Percentiles rank a stretch among this genome's conserved stretches.
Evolutionary conservation across 345 rosid species (phyloP).

Genomic region (Salix koriyanagi): DNA sequence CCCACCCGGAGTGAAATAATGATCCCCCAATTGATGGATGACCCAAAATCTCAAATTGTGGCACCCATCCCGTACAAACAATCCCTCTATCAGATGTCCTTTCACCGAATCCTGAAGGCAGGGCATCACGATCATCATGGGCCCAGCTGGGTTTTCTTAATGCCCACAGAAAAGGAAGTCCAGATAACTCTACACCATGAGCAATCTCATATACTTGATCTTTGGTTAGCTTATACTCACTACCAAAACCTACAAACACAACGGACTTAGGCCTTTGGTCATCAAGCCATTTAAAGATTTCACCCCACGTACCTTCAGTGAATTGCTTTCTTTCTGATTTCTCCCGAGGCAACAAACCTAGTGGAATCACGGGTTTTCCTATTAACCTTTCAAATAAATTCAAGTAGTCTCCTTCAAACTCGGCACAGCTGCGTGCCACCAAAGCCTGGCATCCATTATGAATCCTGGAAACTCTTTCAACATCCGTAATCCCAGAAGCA

Average conservation of each 20-base stretch:
- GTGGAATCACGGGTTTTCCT: conserved; percentile 19
- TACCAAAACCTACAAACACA: conserved; percentile 33
- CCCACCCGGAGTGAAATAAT: conserved; percentile 29
- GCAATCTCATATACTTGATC: conserved; percentile 31
- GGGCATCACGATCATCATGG: conserved; percentile 5
- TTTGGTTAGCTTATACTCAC: conserved; percentile 23
- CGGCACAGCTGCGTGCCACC: conserved; percentile 24
- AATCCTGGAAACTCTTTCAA: not conserved
- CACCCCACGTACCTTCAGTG: conserved; percentile 1
- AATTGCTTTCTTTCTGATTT: not conserved
- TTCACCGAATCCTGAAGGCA: conserved; percentile 17
- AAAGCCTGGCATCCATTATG: not conserved
- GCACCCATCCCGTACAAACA: conserved; percentile 28
- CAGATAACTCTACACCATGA: conserved; percentile 24
- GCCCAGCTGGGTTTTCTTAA: conserved; percentile 30
- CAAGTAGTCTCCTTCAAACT: conserved; percentile 21
- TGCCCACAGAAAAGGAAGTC: conserved; percentile 33
- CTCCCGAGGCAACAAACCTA: conserved; percentile 22
- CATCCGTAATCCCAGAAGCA: conserved; percentile 15
- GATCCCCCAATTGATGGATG: conserved; percentile 29
- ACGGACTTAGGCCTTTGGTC: conserved; percentile 19
- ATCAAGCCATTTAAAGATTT: conserved; percentile 29
- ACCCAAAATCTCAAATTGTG: conserved; percentile 18
- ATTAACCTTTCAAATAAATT: not conserved
- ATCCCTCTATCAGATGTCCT: conserved; percentile 2